Conservation (phyloP, 306 rosid genomes). For the Quercus parvula region DNA sequence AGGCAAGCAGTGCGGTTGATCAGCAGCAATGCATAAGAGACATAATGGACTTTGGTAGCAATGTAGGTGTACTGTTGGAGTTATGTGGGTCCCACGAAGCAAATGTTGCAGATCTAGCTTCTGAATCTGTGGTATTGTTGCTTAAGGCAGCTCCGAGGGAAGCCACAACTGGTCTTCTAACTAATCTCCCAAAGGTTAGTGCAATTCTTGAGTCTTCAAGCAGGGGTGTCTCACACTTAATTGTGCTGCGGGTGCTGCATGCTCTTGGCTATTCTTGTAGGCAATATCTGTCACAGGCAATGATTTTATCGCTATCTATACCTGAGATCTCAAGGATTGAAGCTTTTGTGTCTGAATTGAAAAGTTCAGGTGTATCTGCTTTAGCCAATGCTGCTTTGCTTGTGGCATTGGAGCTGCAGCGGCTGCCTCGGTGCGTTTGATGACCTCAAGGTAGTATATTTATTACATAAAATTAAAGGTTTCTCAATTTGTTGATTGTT, state of each 20-base stretch:
- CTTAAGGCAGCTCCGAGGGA: constrained; percentile 94
- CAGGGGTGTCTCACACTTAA: constrained; percentile 45
- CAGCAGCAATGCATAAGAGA: constrained; percentile 81
- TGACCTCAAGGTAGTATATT: constrained; percentile 22
- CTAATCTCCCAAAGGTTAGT: constrained; percentile 76
- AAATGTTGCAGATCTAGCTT: constrained; percentile 65
- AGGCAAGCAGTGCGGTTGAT: constrained; percentile 49
- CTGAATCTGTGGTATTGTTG: constrained; percentile 75
- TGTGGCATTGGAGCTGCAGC: constrained; percentile 84
- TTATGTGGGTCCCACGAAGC: constrained; percentile 53
- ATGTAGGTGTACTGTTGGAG: constrained; percentile 69
- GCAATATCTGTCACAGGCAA: constrained; percentile 75
- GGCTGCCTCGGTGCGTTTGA: constrained; percentile 87
- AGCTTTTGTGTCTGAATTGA: constrained; percentile 68
- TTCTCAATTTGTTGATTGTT: constrained; percentile 2
- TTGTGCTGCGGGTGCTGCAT: constrained; percentile 69
- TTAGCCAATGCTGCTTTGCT: constrained; percentile 65
- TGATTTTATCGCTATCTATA: constrained; percentile 80
- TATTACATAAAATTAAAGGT: constrained; percentile 2
- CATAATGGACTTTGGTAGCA: constrained; percentile 80
- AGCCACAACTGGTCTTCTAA: constrained; percentile 79
- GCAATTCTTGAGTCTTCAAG: constrained; percentile 72
- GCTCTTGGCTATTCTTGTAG: constrained; percentile 83
- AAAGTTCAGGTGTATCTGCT: constrained; percentile 54
- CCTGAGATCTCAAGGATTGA: constrained; percentile 77